Conservation (phyloP, 2,329 filamentous ascomycete genomes). For the Blastomyces emzantsi region DNA sequence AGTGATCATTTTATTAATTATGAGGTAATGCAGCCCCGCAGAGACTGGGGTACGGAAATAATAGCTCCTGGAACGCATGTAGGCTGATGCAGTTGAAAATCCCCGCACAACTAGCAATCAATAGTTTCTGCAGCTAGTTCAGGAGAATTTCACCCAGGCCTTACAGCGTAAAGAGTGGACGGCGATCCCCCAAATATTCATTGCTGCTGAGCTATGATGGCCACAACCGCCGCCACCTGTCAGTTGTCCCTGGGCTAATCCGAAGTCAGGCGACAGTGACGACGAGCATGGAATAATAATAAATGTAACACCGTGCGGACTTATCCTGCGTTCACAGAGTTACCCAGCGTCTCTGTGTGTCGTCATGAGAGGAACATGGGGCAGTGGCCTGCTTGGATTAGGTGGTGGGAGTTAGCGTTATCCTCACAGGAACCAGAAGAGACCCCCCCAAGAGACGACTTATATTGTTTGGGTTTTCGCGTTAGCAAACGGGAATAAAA, state of each 20-base stretch:
- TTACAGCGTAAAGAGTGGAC: neutral
- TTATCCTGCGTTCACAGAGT: neutral
- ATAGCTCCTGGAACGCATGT: neutral
- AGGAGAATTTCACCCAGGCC: neutral
- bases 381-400: neutral
- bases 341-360: neutral
- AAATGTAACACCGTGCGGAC: neutral
- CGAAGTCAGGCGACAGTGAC: neutral
- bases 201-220: neutral
- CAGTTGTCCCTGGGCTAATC: neutral
- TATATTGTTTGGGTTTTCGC: neutral
- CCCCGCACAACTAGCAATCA: conserved; percentile 2
- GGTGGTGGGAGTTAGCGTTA: neutral
- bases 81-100: neutral
- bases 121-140: conserved; percentile 3
- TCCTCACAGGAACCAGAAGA: neutral
- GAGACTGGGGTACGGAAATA: neutral
- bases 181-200: neutral
- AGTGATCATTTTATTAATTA: neutral
- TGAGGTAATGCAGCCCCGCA: neutral
- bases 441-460: neutral
- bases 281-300: too few species aligned
- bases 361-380: neutral
- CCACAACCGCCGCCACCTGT: neutral
- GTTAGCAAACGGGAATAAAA: neutral